Evolutionary conservation across 805 yeast species (phyloP).

Genomic region (Yarrowia bubula): DNA sequence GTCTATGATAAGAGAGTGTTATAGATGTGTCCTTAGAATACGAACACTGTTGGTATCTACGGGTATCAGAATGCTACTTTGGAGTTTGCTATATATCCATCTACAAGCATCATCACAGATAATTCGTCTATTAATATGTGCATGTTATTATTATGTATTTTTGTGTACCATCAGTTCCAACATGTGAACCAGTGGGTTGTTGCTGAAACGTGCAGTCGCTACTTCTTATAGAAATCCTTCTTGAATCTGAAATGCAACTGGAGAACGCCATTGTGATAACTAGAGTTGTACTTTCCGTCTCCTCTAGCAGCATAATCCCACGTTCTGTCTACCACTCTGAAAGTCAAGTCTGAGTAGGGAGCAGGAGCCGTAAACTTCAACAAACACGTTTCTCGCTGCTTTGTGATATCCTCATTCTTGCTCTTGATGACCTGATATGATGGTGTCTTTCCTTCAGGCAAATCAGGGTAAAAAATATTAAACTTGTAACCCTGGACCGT

Average conservation of each 20-base stretch:
- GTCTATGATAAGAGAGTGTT: too few relatives aligned
- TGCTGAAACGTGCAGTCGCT: background rate
- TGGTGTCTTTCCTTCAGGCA: conserved; percentile 36
- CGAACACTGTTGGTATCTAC: too few relatives aligned
- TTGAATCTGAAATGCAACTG: conserved; percentile 42
- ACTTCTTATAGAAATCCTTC: conserved; percentile 35
- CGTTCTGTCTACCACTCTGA: conserved; percentile 39
- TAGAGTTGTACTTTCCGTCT: conserved; percentile 36
- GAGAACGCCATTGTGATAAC: conserved; percentile 41
- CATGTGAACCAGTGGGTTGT: too few relatives aligned
- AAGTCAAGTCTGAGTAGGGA: conserved; percentile 40
- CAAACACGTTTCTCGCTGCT: conserved; percentile 35
- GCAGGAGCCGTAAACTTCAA: conserved; percentile 39
- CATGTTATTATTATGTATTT: too few relatives aligned
- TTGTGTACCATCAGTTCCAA: too few relatives aligned
- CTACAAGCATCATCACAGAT: too few relatives aligned
- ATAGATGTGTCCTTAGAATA: too few relatives aligned
- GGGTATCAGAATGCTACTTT: too few relatives aligned
- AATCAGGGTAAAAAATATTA: conserved; percentile 40
- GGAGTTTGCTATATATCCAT: too few relatives aligned
- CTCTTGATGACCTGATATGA: conserved; percentile 36
- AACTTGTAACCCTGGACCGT: conserved; percentile 42
- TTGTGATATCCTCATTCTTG: conserved; percentile 28
- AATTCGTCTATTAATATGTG: too few relatives aligned
- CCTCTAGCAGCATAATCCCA: conserved; percentile 40